A percentile compares a stretch with the other conserved stretches of the same genome.
phyloP scores from a whole-genome alignment of 2,329 filamentous ascomycete genomes.

The Podosphaera leucotricha region DNA sequence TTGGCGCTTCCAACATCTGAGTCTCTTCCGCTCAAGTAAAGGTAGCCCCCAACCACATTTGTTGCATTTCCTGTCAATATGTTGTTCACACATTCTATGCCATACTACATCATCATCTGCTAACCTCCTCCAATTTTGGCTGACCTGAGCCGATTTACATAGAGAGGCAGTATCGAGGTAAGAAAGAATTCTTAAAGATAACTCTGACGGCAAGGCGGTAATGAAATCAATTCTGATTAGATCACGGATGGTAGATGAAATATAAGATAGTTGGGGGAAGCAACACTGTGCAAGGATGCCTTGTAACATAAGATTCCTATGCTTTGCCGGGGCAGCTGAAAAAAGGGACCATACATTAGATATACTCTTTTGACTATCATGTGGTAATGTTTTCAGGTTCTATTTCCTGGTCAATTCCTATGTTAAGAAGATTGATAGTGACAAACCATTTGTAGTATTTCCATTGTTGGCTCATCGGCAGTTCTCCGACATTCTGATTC shows the following conservation, averaged over 20 bases:
- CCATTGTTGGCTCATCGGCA: slow-evolving; percentile 90
- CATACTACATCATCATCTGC: slow-evolving; percentile 97
- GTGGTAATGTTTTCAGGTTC: slow-evolving; percentile 62
- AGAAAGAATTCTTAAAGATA: slow-evolving; percentile 81
- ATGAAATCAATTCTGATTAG: slow-evolving; percentile 97
- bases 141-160: slow-evolving; percentile 90
- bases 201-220: slow-evolving; percentile 63
- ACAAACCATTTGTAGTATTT: slow-evolving; percentile 65
- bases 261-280: slow-evolving; percentile 85
- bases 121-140: slow-evolving; percentile 60
- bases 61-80: slow-evolving; percentile 79
- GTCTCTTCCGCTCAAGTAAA: slow-evolving; percentile 63
- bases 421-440: neutral
- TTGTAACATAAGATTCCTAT: slow-evolving; percentile 87
- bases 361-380: slow-evolving; percentile 80
- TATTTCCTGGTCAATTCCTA: slow-evolving; percentile 16
- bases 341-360: slow-evolving; percentile 96
- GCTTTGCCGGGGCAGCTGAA: slow-evolving; percentile 80
- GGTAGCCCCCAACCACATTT: slow-evolving; percentile 94
- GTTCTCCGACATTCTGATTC: slow-evolving; percentile 84
- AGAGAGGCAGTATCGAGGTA: slow-evolving; percentile 84
- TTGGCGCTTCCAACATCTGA: slow-evolving; percentile 57
- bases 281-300: slow-evolving; percentile 93
- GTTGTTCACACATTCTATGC: slow-evolving; percentile 96
- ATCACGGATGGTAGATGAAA: slow-evolving; percentile 75